phyloP scores from a whole-genome alignment of 805 yeast species.

The Zygoascus flipseniorum region DNA sequence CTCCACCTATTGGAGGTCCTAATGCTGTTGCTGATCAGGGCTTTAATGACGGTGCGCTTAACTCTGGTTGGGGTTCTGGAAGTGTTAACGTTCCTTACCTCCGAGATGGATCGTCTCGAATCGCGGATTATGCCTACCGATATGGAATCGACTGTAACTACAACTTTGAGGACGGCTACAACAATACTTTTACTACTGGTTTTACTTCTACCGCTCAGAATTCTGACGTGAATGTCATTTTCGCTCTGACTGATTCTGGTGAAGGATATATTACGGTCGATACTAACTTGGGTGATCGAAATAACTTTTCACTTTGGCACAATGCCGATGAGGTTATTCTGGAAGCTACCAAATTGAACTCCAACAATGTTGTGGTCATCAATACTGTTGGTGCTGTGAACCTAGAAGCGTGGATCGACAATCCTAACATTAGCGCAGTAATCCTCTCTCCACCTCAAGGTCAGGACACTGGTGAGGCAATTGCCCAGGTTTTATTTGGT shows the following conservation, averaged over 20 bases:
- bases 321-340: conserved; percentile 48
- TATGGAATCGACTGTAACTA: conserved; percentile 39
- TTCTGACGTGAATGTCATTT: conserved; percentile 46
- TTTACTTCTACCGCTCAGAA: conserved; percentile 38
- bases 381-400: conserved; percentile 54
- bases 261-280: conserved; percentile 54
- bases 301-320: conserved; percentile 47
- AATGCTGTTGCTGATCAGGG: conserved; percentile 43
- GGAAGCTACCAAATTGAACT: conserved; percentile 40
- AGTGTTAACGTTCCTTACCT: conserved; percentile 48
- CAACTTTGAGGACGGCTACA: conserved; percentile 37
- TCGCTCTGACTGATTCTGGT: conserved; percentile 48
- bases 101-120: conserved; percentile 51
- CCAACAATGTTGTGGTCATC: conserved; percentile 51
- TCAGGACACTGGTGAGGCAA: conserved; percentile 45
- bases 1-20: conserved; percentile 41
- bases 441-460: conserved; percentile 51
- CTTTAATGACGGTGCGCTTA: conserved; percentile 45
- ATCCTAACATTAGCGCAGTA: conserved; percentile 51
- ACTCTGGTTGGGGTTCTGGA: conserved; percentile 61
- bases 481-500: conserved; percentile 52
- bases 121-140: conserved; percentile 38
- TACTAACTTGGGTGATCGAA: conserved; percentile 51
- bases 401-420: conserved; percentile 46
- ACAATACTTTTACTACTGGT: conserved; percentile 21